These are phyloP conservation scores for Botryotinia calthae DNA, from an alignment of 2,329 filamentous ascomycete genomes.

Conservation along the genomic window DNA sequence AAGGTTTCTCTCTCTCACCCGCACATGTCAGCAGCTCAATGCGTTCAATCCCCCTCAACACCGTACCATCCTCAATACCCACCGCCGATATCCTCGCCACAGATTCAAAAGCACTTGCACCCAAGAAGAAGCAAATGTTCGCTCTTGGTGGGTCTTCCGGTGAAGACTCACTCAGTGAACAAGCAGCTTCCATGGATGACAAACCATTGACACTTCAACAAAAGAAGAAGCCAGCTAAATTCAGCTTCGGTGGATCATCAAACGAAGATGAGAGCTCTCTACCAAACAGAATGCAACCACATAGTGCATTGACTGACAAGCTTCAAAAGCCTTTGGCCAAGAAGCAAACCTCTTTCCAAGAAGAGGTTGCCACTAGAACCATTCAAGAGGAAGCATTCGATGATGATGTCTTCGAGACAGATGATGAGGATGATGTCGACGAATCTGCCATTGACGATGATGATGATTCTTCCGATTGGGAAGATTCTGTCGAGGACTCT, in stretches of 20 bases:
- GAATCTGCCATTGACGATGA: constrained; percentile 80
- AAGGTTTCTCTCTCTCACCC: constrained; percentile 86
- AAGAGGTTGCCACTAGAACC: constrained; percentile 67
- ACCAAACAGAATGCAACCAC: constrained; percentile 45
- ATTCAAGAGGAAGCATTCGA: constrained; percentile 55
- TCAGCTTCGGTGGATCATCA: constrained; percentile 75
- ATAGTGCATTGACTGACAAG: constrained; percentile 54
- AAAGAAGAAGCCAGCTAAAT: constrained; percentile 59
- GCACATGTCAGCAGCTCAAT: constrained; percentile 69
- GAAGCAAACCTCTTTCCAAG: constrained; percentile 81
- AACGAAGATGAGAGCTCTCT: constrained; percentile 81
- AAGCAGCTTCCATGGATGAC: constrained; percentile 33
- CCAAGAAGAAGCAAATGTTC: constrained; percentile 58
- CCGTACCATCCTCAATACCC: constrained; percentile 43
- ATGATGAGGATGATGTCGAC: constrained; percentile 68
- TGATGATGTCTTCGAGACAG: constrained; percentile 57
- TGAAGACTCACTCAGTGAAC: constrained; percentile 40
- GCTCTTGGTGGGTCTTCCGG: constrained; percentile 44
- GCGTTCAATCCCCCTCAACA: constrained; percentile 46
- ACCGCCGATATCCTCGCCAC: constrained; percentile 51
- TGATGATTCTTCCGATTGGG: constrained; percentile 58
- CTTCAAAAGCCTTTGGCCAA: constrained; percentile 50
- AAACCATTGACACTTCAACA: constrained; percentile 26
- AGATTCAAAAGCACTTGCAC: constrained; percentile 61
- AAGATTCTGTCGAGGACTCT: constrained; percentile 73